Base-by-base conservation (phyloP, 306 rosid genomes). In the Trifolium fragiferum region DNA sequence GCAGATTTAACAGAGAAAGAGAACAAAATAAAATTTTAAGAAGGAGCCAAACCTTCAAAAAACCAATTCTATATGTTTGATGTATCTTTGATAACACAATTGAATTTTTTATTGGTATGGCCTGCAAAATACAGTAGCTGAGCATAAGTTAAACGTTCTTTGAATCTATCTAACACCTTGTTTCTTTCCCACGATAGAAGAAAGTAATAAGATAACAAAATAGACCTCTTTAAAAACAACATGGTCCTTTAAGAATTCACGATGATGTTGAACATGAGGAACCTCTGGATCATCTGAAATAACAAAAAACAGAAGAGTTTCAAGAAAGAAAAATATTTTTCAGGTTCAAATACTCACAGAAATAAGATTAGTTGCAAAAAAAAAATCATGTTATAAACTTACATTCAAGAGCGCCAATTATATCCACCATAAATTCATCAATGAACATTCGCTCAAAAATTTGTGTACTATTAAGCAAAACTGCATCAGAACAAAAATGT, bases 61-160 rank as follows among this genome's bases (percentile, higher is more conserved):
- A 90, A 65, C 98, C 97, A 89, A 93, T 78, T 85, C 92, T 86
- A 82, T 90, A 93, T 5, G 98, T 89, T 87, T 93, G 98, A 80
- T 93, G 98, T 86, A 93, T 93, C 89, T 86, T 93, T 11, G 98
- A 93, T 71, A 93, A 80, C 57, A 89, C 96, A 66, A 51, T 35
- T 25, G 76, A 77, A 82, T 90, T 89, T 78, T 90, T 93, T 70
- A 93, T 93, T 12, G 97, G 98, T 80, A 93, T 89, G 71, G 92
- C 98, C 98, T 93, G 70, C 71, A 78, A 76, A 75, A 82, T 59
- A 73, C 77, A 67, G 57, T 12, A 81, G 62, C 49, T 38, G 47
- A 40, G 13, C 59, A 49, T 65, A 51, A 23, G 72, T 38, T n/a
- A 16, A 60, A 33, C 46, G 76, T 66, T 43, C 64, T 68, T 65